Evolutionary conservation across 352 stramenopile species (phyloP).

Genomic region (Phytophthora pseudosyringae): DNA sequence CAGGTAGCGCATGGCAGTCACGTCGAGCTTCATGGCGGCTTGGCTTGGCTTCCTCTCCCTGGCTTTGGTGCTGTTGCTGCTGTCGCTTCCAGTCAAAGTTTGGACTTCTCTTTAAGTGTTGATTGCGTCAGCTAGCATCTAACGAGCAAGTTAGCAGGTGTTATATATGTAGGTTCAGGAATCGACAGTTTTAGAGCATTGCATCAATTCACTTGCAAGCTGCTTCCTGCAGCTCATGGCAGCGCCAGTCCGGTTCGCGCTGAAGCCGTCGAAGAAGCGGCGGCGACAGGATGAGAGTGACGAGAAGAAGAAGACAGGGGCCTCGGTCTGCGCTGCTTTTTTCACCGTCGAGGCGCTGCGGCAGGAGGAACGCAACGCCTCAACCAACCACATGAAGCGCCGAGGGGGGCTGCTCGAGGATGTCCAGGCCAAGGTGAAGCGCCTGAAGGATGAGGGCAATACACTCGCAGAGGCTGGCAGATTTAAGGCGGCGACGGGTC

Average conservation of each 20-base stretch:
- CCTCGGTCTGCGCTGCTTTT: conserved; percentile 10
- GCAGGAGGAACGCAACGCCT: background rate
- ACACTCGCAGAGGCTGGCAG: conserved; percentile 71
- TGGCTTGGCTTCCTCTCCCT: background rate
- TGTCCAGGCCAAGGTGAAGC: conserved; percentile 51
- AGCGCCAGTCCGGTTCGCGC: conserved; percentile 37
- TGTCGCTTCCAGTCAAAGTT: conserved; percentile 36
- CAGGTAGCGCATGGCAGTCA: conserved; percentile 94
- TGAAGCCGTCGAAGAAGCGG: conserved; percentile 44
- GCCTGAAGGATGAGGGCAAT: conserved; percentile 81
- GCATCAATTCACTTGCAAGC: no score
- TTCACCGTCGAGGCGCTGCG: conserved; percentile 6
- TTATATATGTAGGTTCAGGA: background rate
- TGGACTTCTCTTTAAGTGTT: no score
- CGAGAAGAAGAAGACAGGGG: background rate
- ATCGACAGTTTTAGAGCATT: background rate
- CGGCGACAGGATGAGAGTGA: conserved; percentile 16
- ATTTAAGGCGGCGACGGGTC: conserved; percentile 67
- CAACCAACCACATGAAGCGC: conserved; percentile 5
- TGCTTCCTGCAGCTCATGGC: background rate
- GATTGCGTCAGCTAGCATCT: no score
- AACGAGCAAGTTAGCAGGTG: no score
- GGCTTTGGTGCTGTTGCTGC: background rate
- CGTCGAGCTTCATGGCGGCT: conserved; percentile 91
- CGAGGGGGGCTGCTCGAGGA: conserved; percentile 65